Evolutionary conservation across 75 land plant genomes (phyloP).

Genomic region (Pinus albicaulis): DNA sequence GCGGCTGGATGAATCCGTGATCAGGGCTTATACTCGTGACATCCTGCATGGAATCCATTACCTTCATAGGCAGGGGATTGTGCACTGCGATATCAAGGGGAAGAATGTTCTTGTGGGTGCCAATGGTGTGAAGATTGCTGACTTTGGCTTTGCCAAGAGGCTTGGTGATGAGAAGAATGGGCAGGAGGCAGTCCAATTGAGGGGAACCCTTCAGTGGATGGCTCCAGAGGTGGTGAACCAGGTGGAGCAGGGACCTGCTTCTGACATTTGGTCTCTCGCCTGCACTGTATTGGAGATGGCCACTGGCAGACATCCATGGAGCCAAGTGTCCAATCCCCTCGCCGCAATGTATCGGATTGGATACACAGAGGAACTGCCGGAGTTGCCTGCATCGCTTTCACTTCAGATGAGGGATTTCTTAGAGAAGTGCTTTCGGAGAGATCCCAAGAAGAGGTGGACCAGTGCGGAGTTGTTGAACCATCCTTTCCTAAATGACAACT

Average conservation of each 20-base stretch:
- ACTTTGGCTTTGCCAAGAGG: constrained; percentile 43
- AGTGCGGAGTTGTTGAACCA: constrained; percentile 41
- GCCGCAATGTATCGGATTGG: constrained; percentile 46
- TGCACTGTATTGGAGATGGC: constrained; percentile 71
- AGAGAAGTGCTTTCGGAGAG: constrained; percentile 34
- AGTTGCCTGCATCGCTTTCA: constrained; percentile 27
- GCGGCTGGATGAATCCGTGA: constrained; percentile 29
- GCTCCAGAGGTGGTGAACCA: constrained; percentile 42
- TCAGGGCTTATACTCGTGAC: constrained; percentile 24
- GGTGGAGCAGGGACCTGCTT: constrained; percentile 38
- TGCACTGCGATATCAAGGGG: constrained; percentile 63
- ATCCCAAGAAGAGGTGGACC: constrained; percentile 37
- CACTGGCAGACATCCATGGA: constrained; percentile 56
- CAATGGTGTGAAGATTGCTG: constrained; percentile 42
- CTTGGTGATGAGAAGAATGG: constrained; percentile 9
- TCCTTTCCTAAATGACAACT: constrained; percentile 23
- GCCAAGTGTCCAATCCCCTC: constrained; percentile 17
- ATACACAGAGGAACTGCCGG: constrained; percentile 31
- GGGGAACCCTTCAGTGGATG: constrained; percentile 50
- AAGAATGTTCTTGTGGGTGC: constrained; percentile 35
- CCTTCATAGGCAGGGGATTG: constrained; percentile 37
- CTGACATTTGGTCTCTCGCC: constrained; percentile 57
- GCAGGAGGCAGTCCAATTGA: background rate
- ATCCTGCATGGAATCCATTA: constrained; percentile 34
- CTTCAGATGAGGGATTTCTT: constrained; percentile 41